These are phyloP conservation scores for Ambrosiella beaveri DNA, from an alignment of 2,329 filamentous ascomycete species.

Conservation along the genomic window DNA sequence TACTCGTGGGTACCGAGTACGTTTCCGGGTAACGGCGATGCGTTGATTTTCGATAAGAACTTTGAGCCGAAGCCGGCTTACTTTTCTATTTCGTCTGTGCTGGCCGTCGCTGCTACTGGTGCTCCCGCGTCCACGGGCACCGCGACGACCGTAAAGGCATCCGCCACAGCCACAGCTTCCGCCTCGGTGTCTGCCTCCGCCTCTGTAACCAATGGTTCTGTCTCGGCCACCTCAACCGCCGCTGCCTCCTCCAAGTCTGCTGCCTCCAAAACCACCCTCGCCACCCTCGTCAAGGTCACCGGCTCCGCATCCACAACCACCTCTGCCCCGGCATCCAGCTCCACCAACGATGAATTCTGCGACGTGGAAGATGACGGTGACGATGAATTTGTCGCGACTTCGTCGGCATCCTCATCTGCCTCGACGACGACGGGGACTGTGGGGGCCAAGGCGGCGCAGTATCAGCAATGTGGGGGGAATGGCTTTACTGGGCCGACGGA, in stretches of 20 bases:
- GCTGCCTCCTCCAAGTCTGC: background rate
- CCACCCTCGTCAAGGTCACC: background rate
- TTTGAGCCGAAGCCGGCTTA: conserved; percentile 28
- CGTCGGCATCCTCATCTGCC: conserved; percentile 20
- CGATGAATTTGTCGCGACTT: background rate
- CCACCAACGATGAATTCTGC: background rate
- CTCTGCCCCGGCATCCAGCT: background rate
- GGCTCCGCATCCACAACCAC: background rate
- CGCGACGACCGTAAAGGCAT: conserved; percentile 11
- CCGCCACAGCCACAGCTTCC: background rate
- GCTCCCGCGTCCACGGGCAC: background rate
- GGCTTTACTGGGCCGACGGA: conserved; percentile 21
- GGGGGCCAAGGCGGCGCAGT: conserved; percentile 18
- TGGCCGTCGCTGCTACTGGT: conserved; percentile 17
- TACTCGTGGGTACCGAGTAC: conserved; percentile 26
- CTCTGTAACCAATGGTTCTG: background rate
- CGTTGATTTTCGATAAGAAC: conserved; percentile 26
- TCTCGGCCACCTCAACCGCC: background rate
- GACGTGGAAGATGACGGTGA: background rate
- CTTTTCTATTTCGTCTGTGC: conserved; percentile 21
- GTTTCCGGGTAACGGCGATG: conserved; percentile 25
- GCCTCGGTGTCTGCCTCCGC: conserved; percentile 15
- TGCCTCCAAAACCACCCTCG: background rate
- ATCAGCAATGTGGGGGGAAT: conserved; percentile 23
- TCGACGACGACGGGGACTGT: conserved; percentile 15